Evolutionary conservation across 1,284 basidiomycete species (phyloP).

Genomic region (Amylostereum areolatum): DNA sequence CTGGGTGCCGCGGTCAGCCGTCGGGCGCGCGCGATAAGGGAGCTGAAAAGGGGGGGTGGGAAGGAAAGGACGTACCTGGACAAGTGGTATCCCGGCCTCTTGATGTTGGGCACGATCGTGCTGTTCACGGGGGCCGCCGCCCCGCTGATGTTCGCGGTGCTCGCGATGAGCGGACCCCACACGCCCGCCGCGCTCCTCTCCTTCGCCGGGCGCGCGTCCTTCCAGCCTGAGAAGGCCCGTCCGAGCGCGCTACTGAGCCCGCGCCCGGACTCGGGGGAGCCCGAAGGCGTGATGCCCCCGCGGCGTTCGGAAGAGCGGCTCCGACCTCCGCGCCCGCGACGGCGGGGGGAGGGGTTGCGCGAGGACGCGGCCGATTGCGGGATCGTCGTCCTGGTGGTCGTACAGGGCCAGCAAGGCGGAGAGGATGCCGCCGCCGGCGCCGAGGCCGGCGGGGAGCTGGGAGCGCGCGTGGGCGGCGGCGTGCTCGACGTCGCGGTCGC

Average conservation of each 20-base stretch:
- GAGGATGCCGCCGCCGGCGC: constrained; percentile 39
- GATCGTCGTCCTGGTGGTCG: constrained; percentile 25
- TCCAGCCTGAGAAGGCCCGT: constrained; percentile 11
- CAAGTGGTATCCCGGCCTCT: constrained; percentile 62
- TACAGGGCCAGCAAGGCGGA: constrained; percentile 50
- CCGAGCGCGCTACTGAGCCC: constrained; percentile 9
- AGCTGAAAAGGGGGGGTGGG: too few relatives aligned
- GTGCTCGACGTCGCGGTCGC: constrained; percentile 17
- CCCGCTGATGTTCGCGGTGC: constrained; percentile 53
- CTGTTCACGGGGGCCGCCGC: constrained; percentile 50
- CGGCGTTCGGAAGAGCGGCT: too few relatives aligned
- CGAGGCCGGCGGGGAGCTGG: constrained; percentile 10
- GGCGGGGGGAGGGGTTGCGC: neutral
- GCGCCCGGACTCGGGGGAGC: constrained; percentile 3
- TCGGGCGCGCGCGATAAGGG: too few relatives aligned
- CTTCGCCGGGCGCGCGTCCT: constrained; percentile 34
- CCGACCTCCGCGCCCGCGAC: neutral
- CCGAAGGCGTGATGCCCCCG: too few relatives aligned
- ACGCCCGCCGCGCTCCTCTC: constrained; percentile 59
- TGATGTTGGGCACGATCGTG: constrained; percentile 59
- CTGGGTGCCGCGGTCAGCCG: constrained; percentile 7
- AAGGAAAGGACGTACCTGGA: constrained; percentile 38
- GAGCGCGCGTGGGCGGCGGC: constrained; percentile 13
- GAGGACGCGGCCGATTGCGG: neutral
- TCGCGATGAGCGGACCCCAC: constrained; percentile 69